phyloP scores from a whole-genome alignment of 2,329 filamentous ascomycete species.

The Cordyceps tenuipes region DNA sequence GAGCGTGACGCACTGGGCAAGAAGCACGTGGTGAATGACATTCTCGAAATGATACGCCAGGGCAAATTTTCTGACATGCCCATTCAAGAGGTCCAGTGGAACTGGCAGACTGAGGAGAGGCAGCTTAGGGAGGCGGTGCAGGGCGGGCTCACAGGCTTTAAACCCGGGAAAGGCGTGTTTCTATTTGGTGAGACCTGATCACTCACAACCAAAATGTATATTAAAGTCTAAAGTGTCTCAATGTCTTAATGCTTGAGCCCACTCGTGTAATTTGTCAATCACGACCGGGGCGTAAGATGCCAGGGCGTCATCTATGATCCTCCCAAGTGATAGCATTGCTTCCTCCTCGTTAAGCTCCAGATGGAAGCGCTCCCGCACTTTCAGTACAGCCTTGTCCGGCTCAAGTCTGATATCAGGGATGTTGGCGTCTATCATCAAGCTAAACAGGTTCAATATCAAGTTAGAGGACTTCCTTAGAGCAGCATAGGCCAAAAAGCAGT shows the following conservation, averaged over 20 bases:
- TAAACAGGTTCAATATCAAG: constrained; percentile 89
- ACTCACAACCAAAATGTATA: neutral
- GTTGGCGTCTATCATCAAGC: constrained; percentile 94
- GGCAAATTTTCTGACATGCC: constrained; percentile 79
- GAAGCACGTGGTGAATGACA: constrained; percentile 72
- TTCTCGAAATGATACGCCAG: constrained; percentile 64
- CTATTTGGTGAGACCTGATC: constrained; percentile 55
- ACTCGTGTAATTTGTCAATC: constrained; percentile 88
- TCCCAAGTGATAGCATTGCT: constrained; percentile 78
- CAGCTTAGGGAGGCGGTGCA: constrained; percentile 67
- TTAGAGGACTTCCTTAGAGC: constrained; percentile 84
- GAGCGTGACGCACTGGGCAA: constrained; percentile 66
- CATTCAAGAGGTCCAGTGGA: constrained; percentile 74
- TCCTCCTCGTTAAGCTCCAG: constrained; percentile 88
- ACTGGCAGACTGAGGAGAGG: constrained; percentile 66
- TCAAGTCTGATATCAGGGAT: constrained; percentile 92
- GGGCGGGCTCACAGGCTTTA: constrained; percentile 74
- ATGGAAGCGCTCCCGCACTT: constrained; percentile 91
- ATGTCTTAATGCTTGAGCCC: constrained; percentile 85
- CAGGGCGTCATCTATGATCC: constrained; percentile 82
- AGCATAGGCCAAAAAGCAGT: constrained; percentile 91
- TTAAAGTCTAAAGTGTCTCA: constrained; percentile 25
- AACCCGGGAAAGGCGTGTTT: constrained; percentile 84
- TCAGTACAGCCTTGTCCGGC: constrained; percentile 86
- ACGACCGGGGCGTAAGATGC: constrained; percentile 87